A percentile compares a stretch with the other conserved stretches of the same genome.
These are phyloP conservation scores for Cupressus sempervirens DNA, from an alignment of 75 land plant species.

Conservation along the genomic window DNA sequence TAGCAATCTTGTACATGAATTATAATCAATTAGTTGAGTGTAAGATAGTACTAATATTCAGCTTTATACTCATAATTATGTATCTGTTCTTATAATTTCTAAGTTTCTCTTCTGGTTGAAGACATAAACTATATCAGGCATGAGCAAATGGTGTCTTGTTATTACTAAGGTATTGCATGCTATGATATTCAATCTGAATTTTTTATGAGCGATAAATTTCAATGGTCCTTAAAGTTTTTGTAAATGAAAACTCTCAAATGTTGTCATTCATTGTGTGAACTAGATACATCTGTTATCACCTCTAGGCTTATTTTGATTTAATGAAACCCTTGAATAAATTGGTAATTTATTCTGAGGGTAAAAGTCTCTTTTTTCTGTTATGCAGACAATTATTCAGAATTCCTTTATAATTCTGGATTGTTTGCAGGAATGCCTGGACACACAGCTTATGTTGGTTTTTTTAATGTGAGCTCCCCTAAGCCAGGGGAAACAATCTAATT, in stretches of 20 bases:
- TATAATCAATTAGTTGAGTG: not conserved
- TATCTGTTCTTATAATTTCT: not conserved
- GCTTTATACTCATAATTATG: not conserved
- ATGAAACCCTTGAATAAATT: not conserved
- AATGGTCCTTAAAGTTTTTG: not conserved
- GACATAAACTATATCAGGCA: not conserved
- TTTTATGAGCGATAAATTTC: not conserved
- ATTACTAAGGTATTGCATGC: not conserved
- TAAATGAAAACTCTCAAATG: not conserved
- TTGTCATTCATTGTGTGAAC: not conserved
- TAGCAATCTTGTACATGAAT: no score
- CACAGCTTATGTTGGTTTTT: constrained; percentile 48
- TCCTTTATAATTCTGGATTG: not conserved
- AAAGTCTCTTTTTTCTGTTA: not conserved
- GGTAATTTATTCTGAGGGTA: not conserved
- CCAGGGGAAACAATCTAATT: constrained; percentile 57
- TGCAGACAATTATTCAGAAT: not conserved
- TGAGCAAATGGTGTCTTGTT: not conserved
- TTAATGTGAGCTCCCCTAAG: no score
- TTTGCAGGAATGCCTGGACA: constrained; percentile 49
- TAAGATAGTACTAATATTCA: not conserved
- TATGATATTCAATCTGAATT: not conserved
- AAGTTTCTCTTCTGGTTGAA: not conserved
- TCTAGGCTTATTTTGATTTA: not conserved
- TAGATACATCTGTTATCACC: not conserved